phyloP scores from a whole-genome alignment of 371 early-diverging fungal species.

The Mortierella sp. region DNA sequence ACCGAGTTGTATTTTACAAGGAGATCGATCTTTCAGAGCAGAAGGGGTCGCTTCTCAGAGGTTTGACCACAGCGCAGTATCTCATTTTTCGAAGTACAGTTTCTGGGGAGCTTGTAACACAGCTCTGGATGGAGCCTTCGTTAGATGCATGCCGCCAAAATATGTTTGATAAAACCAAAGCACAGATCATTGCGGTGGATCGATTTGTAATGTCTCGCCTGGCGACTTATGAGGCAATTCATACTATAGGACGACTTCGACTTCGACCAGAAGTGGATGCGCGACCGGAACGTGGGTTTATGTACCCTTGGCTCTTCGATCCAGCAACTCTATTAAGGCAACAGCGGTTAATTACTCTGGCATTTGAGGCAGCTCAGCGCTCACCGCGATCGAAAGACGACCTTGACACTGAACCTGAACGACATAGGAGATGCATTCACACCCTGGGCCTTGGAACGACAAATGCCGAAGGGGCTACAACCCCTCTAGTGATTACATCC shows the following conservation, averaged over 20 bases:
- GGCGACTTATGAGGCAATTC: constrained; percentile 80
- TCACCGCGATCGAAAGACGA: neutral
- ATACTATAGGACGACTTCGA: constrained; percentile 64
- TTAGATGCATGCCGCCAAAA: constrained; percentile 37
- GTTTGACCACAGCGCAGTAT: constrained; percentile 69
- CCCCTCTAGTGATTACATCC: constrained; percentile 5
- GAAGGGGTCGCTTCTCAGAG: constrained; percentile 31
- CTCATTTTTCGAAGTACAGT: constrained; percentile 69
- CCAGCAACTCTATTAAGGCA: constrained; percentile 54
- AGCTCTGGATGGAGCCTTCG: constrained; percentile 82
- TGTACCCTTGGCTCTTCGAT: constrained; percentile 57
- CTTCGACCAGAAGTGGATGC: constrained; percentile 37
- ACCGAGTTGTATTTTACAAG: constrained; percentile 73
- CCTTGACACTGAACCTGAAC: neutral
- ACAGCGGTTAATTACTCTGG: constrained; percentile 48
- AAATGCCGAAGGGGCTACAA: constrained; percentile 3
- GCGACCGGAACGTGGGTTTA: constrained; percentile 31
- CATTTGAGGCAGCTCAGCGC: constrained; percentile 39
- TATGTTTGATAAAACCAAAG: constrained; percentile 59
- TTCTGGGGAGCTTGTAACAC: constrained; percentile 69
- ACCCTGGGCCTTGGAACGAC: constrained; percentile 33
- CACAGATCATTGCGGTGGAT: constrained; percentile 67
- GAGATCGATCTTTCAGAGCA: constrained; percentile 58
- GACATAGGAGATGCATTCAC: constrained; percentile 32
- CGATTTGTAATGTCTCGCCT: constrained; percentile 68